Conservation (phyloP, 1,284 basidiomycete species). For the Phylloporus sp. region DNA sequence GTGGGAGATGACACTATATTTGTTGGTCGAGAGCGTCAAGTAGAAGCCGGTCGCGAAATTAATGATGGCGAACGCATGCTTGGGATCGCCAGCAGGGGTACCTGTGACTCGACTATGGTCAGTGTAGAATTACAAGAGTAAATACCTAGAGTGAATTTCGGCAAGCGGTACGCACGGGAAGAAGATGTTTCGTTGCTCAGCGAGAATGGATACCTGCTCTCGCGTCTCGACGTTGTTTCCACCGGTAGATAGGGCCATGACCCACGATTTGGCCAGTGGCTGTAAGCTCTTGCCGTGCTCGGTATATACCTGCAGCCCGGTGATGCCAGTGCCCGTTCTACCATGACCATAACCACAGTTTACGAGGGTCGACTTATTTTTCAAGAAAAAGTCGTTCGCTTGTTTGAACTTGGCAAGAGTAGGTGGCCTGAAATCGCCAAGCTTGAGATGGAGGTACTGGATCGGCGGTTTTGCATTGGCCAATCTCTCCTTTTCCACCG, state of each 20-base stretch:
- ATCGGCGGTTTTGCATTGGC: constrained; percentile 10
- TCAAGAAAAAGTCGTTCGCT: constrained; percentile 21
- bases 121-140: not conserved
- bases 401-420: constrained; percentile 17
- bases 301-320: constrained; percentile 19
- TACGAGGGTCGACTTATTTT: constrained; percentile 17
- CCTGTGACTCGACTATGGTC: constrained; percentile 14
- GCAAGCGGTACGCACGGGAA: constrained; percentile 15
- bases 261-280: constrained; percentile 14
- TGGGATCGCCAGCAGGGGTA: not conserved
- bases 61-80: constrained; percentile 8
- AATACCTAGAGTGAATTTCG: not conserved
- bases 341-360: constrained; percentile 24
- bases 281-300: constrained; percentile 10
- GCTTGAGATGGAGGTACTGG: constrained; percentile 22
- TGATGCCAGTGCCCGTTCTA: constrained; percentile 21
- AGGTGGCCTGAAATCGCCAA: constrained; percentile 21
- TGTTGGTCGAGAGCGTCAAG: constrained; percentile 15
- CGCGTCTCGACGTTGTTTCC: constrained; percentile 25
- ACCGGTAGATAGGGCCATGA: not conserved
- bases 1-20: not conserved
- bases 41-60: constrained; percentile 22
- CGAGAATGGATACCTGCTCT: constrained; percentile 19
- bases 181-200: constrained; percentile 15
- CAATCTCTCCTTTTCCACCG: constrained; percentile 11